Percentiles rank a stretch among this genome's conserved stretches.
phyloP scores from a whole-genome alignment of 1,284 basidiomycete species.

The Apiotrichum porosum region DNA sequence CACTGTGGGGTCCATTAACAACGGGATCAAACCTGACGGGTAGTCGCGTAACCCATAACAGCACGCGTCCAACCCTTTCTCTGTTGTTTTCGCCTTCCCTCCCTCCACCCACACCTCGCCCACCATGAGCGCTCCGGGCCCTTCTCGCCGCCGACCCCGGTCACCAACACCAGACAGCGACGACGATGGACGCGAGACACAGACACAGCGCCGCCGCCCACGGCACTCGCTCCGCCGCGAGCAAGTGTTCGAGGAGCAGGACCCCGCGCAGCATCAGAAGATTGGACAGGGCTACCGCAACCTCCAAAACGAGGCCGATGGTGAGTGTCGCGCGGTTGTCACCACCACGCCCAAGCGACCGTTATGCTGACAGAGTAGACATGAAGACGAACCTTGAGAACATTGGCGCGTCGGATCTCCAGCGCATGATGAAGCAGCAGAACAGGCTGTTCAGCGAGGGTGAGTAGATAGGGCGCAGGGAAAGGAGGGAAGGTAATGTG shows the following conservation, averaged over 20 bases:
- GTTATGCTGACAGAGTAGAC: conserved; percentile 20
- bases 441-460: conserved; percentile 26
- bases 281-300: conserved; percentile 22
- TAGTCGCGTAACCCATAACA: too few species aligned
- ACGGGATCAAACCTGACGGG: too few species aligned
- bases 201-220: conserved; percentile 1
- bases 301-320: conserved; percentile 31
- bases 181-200: neutral
- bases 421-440: conserved; percentile 9
- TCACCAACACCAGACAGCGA: neutral
- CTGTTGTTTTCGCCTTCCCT: too few species aligned
- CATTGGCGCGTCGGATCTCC: conserved; percentile 20
- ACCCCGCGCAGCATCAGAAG: conserved; percentile 23
- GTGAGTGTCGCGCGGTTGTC: too few species aligned
- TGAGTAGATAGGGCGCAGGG: conserved; percentile 11
- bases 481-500: neutral
- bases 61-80: too few species aligned
- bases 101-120: neutral
- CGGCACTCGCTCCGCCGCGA: conserved; percentile 3
- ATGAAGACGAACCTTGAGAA: conserved; percentile 32
- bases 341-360: too few species aligned
- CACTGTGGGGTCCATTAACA: too few species aligned
- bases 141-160: conserved; percentile 1
- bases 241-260: conserved; percentile 28
- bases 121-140: neutral